A percentile compares a stretch with the other conserved stretches of the same genome.
These are phyloP conservation scores for Ceratocystiopsis sp. DNA, from an alignment of 2,329 filamentous ascomycete genomes.

Conservation along the genomic window DNA sequence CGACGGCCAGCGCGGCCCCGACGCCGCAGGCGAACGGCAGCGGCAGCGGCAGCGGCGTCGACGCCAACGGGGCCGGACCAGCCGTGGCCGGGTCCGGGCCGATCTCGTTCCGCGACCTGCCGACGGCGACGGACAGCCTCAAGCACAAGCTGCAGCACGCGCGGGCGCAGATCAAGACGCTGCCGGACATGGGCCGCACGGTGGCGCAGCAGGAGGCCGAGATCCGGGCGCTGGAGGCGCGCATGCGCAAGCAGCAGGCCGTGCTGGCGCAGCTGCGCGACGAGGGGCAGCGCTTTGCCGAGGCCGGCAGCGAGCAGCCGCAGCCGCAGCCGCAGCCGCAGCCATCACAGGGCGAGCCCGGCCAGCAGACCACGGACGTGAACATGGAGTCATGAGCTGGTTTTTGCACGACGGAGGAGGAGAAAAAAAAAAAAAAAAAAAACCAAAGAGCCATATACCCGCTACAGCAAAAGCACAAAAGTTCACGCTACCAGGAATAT, in stretches of 20 bases:
- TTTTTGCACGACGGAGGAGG: no score
- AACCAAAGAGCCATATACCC: no score
- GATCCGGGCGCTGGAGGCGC: constrained; percentile 46
- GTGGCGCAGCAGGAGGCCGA: constrained; percentile 55
- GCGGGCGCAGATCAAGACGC: constrained; percentile 41
- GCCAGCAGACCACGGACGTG: no score
- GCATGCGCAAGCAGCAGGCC: constrained; percentile 43
- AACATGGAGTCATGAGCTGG: no score
- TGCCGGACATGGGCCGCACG: constrained; percentile 54
- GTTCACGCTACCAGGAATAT: no score
- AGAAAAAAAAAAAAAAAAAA: no score
- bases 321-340: no score
- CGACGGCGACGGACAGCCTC: constrained; percentile 58
- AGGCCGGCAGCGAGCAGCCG: constrained; percentile 11
- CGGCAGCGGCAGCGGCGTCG: constrained; percentile 17
- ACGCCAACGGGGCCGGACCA: no score
- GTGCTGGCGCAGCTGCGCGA: constrained; percentile 38
- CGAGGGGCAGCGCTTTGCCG: constrained; percentile 25
- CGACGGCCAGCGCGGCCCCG: constrained; percentile 18
- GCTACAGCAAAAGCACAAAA: neutral
- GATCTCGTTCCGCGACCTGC: constrained; percentile 53
- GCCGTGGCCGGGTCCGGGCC: no score
- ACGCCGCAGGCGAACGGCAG: constrained; percentile 16
- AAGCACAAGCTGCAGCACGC: constrained; percentile 75
- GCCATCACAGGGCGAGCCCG: no score